Conservation (phyloP, 1,139 yeast species). For the Sugiyamaella japonica region DNA sequence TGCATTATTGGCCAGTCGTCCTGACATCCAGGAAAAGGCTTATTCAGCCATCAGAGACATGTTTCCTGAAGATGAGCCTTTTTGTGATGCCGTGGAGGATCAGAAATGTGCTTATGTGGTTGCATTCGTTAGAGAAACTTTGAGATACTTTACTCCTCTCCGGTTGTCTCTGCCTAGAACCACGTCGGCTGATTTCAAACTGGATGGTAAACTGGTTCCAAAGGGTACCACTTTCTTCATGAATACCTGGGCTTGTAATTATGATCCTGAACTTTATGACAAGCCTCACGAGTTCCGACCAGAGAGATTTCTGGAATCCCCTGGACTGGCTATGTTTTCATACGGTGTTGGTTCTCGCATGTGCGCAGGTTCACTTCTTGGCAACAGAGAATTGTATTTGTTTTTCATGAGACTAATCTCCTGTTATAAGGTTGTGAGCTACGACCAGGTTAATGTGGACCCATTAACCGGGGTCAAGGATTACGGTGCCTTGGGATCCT, state of each 20-base stretch:
- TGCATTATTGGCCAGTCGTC: slow-evolving; percentile 58
- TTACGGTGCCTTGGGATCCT: slow-evolving; percentile 28
- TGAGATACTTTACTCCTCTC: slow-evolving; percentile 59
- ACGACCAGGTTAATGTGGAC: slow-evolving; percentile 25
- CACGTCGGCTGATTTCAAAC: slow-evolving; percentile 51
- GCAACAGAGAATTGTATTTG: slow-evolving; percentile 59
- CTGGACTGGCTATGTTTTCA: slow-evolving; percentile 49
- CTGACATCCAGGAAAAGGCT: slow-evolving; percentile 53
- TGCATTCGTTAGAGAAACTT: slow-evolving; percentile 63
- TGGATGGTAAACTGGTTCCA: slow-evolving; percentile 50
- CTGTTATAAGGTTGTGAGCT: slow-evolving; percentile 41
- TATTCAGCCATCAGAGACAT: slow-evolving; percentile 40
- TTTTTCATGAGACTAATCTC: slow-evolving; percentile 45
- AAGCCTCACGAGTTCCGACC: slow-evolving; percentile 57
- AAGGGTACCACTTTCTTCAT: slow-evolving; percentile 56
- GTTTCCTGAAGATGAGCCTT: slow-evolving; percentile 47
- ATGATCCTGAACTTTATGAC: slow-evolving; percentile 49
- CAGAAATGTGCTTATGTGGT: slow-evolving; percentile 49
- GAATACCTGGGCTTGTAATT: slow-evolving; percentile 74
- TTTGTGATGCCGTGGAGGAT: slow-evolving; percentile 46
- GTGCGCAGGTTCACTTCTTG: slow-evolving; percentile 65
- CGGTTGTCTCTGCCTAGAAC: slow-evolving; percentile 67
- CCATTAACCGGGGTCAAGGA: slow-evolving; percentile 30
- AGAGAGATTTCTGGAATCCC: slow-evolving; percentile 52
- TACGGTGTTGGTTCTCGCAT: slow-evolving; percentile 69